These are phyloP conservation scores for Neurospora sp. DNA, from an alignment of 495 filamentous ascomycete genomes.

Conservation along the genomic window DNA sequence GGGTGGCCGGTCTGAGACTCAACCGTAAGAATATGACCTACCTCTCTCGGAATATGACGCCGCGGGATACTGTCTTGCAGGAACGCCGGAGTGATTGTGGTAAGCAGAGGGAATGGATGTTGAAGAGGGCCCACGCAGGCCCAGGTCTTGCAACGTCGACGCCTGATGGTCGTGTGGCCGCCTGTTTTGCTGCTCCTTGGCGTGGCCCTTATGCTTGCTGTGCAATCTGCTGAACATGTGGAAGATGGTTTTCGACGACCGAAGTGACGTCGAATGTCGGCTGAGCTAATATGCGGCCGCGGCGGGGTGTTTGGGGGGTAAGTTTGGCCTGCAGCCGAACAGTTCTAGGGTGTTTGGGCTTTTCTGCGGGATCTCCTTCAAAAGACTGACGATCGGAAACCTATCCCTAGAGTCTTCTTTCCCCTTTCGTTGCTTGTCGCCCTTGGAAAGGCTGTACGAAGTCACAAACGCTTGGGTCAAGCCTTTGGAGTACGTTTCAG, in stretches of 20 bases:
- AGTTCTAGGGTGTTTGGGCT: conserved; percentile 5
- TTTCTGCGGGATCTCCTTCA: conserved; percentile 18
- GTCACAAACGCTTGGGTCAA: conserved; percentile 11
- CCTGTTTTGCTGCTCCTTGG: conserved; percentile 24
- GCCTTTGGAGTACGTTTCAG: conserved; percentile 23
- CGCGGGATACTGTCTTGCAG: conserved; percentile 17
- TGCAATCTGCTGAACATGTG: conserved; percentile 44
- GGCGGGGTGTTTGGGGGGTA: neutral
- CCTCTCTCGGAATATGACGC: conserved; percentile 35
- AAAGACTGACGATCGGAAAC: conserved; percentile 9
- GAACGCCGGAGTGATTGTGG: conserved; percentile 15
- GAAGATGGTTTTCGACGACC: conserved; percentile 8
- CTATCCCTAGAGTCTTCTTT: conserved; percentile 6
- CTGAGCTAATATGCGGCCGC: neutral
- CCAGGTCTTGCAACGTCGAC: conserved; percentile 30
- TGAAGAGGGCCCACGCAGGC: conserved; percentile 24
- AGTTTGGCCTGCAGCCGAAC: neutral
- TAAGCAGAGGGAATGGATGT: conserved; percentile 27
- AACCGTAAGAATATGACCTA: conserved; percentile 17
- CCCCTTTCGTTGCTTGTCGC: neutral
- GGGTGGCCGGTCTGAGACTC: neutral
- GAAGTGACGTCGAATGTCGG: conserved; percentile 4
- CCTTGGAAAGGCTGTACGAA: conserved; percentile 1
- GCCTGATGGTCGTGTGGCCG: conserved; percentile 24
- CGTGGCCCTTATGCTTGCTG: conserved; percentile 26